A percentile compares a stretch with the other conserved stretches of the same genome.
Evolutionary conservation across 331 rosid species (phyloP).

Genomic region (Quercus tomentella): DNA sequence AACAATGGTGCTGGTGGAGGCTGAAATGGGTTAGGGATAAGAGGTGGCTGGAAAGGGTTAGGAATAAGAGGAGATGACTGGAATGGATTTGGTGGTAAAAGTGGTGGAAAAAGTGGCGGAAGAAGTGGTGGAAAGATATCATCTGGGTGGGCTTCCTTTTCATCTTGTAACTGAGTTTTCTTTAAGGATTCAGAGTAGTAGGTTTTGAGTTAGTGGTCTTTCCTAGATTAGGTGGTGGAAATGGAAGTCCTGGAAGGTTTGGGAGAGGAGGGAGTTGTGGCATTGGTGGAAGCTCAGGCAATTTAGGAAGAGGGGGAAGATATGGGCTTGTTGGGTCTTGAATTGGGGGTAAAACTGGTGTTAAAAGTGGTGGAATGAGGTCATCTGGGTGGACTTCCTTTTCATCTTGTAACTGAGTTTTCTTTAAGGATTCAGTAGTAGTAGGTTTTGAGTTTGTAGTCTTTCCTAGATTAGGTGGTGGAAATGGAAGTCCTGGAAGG

Average conservation of each 20-base stretch:
- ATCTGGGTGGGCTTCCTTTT: constrained; percentile 25
- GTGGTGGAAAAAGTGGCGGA: constrained; percentile 19
- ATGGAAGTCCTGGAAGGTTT: constrained; percentile 1
- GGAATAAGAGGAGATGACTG: constrained; percentile 47
- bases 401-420: no score
- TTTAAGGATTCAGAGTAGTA: no score
- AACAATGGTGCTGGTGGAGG: constrained; percentile 50
- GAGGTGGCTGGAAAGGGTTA: constrained; percentile 18
- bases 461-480: no score
- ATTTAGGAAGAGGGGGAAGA: constrained; percentile 22
- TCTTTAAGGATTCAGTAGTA: no score
- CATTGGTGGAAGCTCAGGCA: constrained; percentile 27
- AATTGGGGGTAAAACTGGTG: constrained; percentile 25
- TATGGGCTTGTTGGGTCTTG: constrained; percentile 34
- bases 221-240: constrained; percentile 11
- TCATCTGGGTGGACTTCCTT: no score
- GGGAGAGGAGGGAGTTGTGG: constrained; percentile 10
- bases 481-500: no score
- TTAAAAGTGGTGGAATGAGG: no score
- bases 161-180: constrained; percentile 15
- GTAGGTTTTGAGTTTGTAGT: no score
- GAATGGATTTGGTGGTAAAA: constrained; percentile 21
- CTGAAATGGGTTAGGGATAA: constrained; percentile 63
- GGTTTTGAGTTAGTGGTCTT: constrained; percentile 1
- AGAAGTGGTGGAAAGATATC: constrained; percentile 33